Percentiles rank a stretch among this genome's conserved stretches.
Conservation (phyloP, 1,284 basidiomycete genomes). For the Thelephora terrestris region DNA sequence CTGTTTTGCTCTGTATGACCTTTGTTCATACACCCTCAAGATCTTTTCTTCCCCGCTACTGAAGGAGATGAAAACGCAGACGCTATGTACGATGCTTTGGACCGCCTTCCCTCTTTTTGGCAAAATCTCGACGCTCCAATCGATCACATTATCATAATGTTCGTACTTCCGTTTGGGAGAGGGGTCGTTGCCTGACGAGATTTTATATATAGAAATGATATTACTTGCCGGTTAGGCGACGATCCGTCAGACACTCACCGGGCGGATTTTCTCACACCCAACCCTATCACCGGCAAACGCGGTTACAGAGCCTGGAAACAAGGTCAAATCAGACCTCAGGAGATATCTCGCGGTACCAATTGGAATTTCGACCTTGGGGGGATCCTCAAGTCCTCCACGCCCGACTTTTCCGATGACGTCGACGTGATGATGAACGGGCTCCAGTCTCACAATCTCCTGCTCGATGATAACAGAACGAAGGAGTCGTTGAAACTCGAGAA, state of each 20-base stretch:
- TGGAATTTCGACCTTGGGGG: slow-evolving; percentile 45
- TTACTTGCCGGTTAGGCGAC: slow-evolving; percentile 41
- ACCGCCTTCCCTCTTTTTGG: slow-evolving; percentile 45
- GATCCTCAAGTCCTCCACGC: slow-evolving; percentile 32
- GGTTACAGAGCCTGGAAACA: slow-evolving; percentile 42
- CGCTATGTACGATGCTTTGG: slow-evolving; percentile 35
- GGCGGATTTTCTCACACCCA: slow-evolving; percentile 47
- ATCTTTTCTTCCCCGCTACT: slow-evolving; percentile 16
- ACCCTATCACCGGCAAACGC: slow-evolving; percentile 35
- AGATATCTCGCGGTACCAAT: slow-evolving; percentile 29
- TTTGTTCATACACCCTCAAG: neutral
- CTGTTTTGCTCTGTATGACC: neutral
- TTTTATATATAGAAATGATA: slow-evolving; percentile 40
- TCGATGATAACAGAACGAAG: slow-evolving; percentile 27
- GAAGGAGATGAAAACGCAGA: slow-evolving; percentile 30
- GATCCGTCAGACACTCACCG: slow-evolving; percentile 33
- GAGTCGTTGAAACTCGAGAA: slow-evolving; percentile 36
- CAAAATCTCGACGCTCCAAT: slow-evolving; percentile 34
- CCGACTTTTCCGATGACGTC: slow-evolving; percentile 26
- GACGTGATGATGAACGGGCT: slow-evolving; percentile 28
- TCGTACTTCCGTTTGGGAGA: slow-evolving; percentile 9
- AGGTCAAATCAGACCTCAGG: slow-evolving; percentile 33
- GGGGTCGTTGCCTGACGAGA: slow-evolving; percentile 1
- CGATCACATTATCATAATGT: slow-evolving; percentile 52
- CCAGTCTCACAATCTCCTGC: slow-evolving; percentile 30